phyloP scores from a whole-genome alignment of 2,329 filamentous ascomycete species.

The Aspergillus versicolor region DNA sequence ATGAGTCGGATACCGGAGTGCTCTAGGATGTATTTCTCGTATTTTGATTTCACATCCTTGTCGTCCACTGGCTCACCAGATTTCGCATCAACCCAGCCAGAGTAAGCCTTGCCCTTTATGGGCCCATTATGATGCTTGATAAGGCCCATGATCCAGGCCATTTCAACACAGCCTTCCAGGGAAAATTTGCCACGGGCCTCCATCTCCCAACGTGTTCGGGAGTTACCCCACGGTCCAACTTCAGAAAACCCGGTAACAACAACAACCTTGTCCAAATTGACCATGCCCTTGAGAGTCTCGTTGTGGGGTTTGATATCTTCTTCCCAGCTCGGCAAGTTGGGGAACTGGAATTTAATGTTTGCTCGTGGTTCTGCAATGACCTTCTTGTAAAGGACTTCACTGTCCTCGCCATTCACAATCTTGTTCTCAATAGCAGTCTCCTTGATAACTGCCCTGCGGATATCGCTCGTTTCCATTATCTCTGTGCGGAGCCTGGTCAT shows the following conservation, averaged over 20 bases:
- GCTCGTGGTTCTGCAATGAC: slow-evolving; percentile 89
- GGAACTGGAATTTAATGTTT: slow-evolving; percentile 98
- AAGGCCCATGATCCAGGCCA: slow-evolving; percentile 99
- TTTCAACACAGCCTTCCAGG: slow-evolving; percentile 95
- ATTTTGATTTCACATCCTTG: slow-evolving; percentile 96
- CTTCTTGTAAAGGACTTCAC: slow-evolving; percentile 91
- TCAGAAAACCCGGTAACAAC: slow-evolving; percentile 97
- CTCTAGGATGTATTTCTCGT: slow-evolving; percentile 94
- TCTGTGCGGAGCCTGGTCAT: slow-evolving; percentile 94
- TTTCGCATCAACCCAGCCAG: slow-evolving; percentile 94
- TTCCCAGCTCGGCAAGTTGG: slow-evolving; percentile 86
- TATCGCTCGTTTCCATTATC: slow-evolving; percentile 91
- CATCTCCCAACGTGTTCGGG: slow-evolving; percentile 98
- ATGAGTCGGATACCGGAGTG: slow-evolving; percentile 97
- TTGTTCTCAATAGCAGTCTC: slow-evolving; percentile 97
- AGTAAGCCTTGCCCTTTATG: slow-evolving; percentile 94
- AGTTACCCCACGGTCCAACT: slow-evolving; percentile 86
- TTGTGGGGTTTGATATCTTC: slow-evolving; percentile 86
- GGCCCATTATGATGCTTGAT: slow-evolving; percentile 98
- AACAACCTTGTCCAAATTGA: slow-evolving; percentile 96
- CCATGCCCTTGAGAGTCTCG: slow-evolving; percentile 89
- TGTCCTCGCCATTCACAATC: slow-evolving; percentile 90
- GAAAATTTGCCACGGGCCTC: slow-evolving; percentile 96
- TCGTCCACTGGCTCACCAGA: slow-evolving; percentile 93
- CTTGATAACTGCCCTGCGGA: slow-evolving; percentile 89